Base-by-base conservation (phyloP, 495 filamentous ascomycete genomes). In the Bacidia rubella region DNA sequence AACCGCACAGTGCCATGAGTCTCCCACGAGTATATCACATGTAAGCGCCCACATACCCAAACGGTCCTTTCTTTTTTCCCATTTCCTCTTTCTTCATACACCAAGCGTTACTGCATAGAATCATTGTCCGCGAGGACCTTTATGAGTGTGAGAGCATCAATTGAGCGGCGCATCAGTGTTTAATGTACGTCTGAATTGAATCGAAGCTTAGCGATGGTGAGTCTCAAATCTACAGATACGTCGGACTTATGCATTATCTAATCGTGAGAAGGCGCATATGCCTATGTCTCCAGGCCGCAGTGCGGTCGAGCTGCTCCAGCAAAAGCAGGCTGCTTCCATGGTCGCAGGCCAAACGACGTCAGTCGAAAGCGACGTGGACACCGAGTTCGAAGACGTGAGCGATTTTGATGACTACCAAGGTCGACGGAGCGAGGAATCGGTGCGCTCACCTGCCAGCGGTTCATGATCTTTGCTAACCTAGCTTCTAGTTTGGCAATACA, bases 331-430 rank as follows among this genome's bases (percentile, higher is more conserved):
- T 38, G 62, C 64, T 46, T 59, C 65, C 11, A 49, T 66, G 22
- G 58, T 69, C 50, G 51, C 54, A 25, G 24, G 49, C 17, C 47
- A 41, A 25, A 47, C 57, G 24, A 54, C 59, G 35, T 89, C 86
- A 29, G 69, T 79, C 21, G 74, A 79, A 23, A 89, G 81, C 17
- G 81, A 87, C 50, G 79, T 85, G 60, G 85, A 89, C 60, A 84
- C 83, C 29, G 86, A 92, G 47, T 81, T 77, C 55, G 79, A 81
- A 53, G 82, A 82, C 52, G 74, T 79, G 22, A 79, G 78, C 35
- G 79, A 83, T 23, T 67, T 68, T 32, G 79, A 81, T 50, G 74
- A 80, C 49, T 73, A 77, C 55, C 83, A 81, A 4, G 77, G 78
- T 10, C 74, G 79, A 40, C 67, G 73, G 52, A 88, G 82, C 63